Base-by-base conservation (phyloP, 208 protist species). In the Acanthamoeba rhysodes region DNA sequence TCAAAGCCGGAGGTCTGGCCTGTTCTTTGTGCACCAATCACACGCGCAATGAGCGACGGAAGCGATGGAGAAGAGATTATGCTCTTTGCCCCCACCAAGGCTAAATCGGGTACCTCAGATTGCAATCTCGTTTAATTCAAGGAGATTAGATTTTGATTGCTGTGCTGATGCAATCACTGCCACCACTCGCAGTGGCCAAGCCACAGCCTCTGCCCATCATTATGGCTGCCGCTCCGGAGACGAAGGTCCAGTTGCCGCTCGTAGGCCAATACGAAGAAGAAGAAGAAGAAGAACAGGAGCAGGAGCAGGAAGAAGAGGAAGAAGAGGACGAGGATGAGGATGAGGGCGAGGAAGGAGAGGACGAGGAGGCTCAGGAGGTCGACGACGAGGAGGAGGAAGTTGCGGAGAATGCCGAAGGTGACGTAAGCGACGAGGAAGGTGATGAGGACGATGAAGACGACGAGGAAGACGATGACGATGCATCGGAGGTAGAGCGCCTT, bases 311-410 rank as follows among this genome's bases (percentile, higher is more conserved):
- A 7, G 55, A 22, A 5, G 20, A 22, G 20, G 55, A 22, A 72
- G 29, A 59, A 53, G 41, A 66, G 20, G 66, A 55, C 8, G 90
- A 55, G 0, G 53, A 85, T 6, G 66, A 93, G 14, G 32, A 64
- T 0, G 84, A 32, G 7, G 57, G 68, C 22, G 84, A 12, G 18
- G 62, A 91, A 9, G 87, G 74, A 16, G 41, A 93, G 7, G 87
- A 48, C 1, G 87, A 93, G 34, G 48, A 37, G 7, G 57, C 7
- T 53, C 9, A 34, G 10, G 48, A 66, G 37, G 87, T 72, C 18
- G 20, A 66, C 9, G 87, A 74, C n/a, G 66, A 68, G 32, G 87
- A 74, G 48, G 66, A 68, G 32, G 87, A 72, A 72, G 57, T 37
- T 20, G 66, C 72, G 12, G 87, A 72, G 7, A 55, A 66, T 55